phyloP scores from a whole-genome alignment of 352 stramenopile species.

The Pythium periplocum region DNA sequence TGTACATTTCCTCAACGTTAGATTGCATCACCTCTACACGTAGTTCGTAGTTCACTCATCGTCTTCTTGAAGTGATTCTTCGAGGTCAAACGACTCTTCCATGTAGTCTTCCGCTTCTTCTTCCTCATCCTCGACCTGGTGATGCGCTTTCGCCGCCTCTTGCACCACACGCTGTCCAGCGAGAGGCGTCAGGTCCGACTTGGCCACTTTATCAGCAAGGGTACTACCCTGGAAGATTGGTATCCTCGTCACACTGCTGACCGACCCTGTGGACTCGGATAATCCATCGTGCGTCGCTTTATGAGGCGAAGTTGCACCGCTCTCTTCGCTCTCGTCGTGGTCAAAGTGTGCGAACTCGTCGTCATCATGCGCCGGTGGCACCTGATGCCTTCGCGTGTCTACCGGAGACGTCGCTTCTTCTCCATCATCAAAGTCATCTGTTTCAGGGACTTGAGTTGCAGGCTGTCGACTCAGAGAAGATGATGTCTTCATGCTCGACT shows the following conservation, averaged over 20 bases:
- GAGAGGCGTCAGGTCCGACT: too few relatives aligned
- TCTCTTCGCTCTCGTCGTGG: slow-evolving; percentile 7
- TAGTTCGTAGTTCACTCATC: slow-evolving; percentile 12
- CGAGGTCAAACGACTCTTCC: slow-evolving; percentile 70
- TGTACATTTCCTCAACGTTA: too few relatives aligned
- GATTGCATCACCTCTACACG: too few relatives aligned
- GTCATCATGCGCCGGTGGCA: slow-evolving; percentile 1
- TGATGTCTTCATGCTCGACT: slow-evolving; percentile 11
- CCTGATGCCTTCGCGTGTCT: too few relatives aligned
- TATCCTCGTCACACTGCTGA: too few relatives aligned
- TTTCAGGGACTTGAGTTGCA: too few relatives aligned
- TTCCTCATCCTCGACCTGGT: neutral
- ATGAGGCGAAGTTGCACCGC: neutral
- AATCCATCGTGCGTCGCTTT: too few relatives aligned
- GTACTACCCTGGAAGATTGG: too few relatives aligned
- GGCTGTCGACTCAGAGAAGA: neutral
- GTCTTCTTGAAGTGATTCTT: slow-evolving; percentile 67
- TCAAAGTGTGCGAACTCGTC: slow-evolving; percentile 25
- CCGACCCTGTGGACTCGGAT: too few relatives aligned
- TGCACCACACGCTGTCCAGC: too few relatives aligned
- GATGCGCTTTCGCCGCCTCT: too few relatives aligned
- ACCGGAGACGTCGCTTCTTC: slow-evolving; percentile 1
- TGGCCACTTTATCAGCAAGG: too few relatives aligned
- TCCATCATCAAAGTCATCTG: slow-evolving; percentile 1
- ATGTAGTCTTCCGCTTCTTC: slow-evolving; percentile 41